Percentiles rank a stretch among this genome's conserved stretches.
Conservation (phyloP, 768 basidiomycete genomes). For the Mrakia frigida region DNA sequence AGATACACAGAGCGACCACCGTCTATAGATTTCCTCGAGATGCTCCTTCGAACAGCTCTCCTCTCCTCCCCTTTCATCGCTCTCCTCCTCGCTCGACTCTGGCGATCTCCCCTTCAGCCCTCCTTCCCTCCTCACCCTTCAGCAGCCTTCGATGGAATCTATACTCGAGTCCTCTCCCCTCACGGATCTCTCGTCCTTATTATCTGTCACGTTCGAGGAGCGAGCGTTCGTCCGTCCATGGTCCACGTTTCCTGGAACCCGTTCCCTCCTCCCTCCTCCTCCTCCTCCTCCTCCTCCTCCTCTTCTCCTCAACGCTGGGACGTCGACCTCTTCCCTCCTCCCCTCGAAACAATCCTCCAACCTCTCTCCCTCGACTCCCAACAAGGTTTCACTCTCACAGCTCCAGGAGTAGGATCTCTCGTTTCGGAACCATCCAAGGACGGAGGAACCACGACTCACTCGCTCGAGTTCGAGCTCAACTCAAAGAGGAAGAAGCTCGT, state of each 20-base stretch:
- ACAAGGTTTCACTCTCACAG: neutral
- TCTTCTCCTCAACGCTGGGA: neutral
- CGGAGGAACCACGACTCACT: conserved; percentile 7
- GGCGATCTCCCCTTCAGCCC: neutral
- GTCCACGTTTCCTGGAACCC: conserved; percentile 8
- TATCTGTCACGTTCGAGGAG: conserved; percentile 13
- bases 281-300: neutral
- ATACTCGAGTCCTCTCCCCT: conserved; percentile 7
- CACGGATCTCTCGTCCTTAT: conserved; percentile 16
- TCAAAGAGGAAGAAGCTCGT: neutral
- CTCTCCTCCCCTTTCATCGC: neutral
- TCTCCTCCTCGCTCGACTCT: neutral
- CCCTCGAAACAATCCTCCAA: neutral
- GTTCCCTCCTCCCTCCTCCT: neutral
- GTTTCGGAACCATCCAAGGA: neutral
- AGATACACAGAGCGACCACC: no score
- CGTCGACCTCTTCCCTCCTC: conserved; percentile 8
- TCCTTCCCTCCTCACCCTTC: conserved; percentile 1
- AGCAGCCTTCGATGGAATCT: conserved; percentile 8
- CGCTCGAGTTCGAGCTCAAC: neutral
- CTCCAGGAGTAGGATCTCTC: neutral
- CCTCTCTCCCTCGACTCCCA: neutral
- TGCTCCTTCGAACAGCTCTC: neutral
- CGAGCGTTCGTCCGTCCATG: neutral
- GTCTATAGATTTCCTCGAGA: no score